Percentiles rank a stretch among this genome's conserved stretches.
Conservation (phyloP, 257 asterid genomes). For the Nicotiana undulata region DNA sequence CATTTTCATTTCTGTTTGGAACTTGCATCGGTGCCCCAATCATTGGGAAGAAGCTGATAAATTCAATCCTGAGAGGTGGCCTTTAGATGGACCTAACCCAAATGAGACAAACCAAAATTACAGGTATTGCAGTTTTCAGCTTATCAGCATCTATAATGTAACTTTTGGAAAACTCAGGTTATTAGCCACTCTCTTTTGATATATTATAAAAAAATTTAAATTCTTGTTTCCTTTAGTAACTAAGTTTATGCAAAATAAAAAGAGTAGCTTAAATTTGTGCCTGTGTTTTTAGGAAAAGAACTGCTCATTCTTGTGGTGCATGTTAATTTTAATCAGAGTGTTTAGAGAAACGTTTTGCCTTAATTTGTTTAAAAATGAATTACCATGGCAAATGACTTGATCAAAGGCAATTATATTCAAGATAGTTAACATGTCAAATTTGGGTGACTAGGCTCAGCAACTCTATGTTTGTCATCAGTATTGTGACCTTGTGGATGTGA, state of each 20-base stretch:
- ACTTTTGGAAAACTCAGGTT: no score
- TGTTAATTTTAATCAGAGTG: background rate
- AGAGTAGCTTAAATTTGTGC: background rate
- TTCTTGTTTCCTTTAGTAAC: no score
- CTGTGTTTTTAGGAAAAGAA: background rate
- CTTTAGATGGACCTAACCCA: slow-evolving; percentile 92
- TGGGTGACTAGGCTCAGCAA: background rate
- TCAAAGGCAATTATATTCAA: background rate
- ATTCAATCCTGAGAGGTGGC: slow-evolving; percentile 96
- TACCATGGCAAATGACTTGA: background rate
- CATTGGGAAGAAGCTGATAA: slow-evolving; percentile 86
- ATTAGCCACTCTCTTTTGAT: no score
- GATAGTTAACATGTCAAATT: background rate
- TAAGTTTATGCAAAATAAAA: no score
- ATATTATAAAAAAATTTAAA: no score
- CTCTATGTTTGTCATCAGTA: background rate
- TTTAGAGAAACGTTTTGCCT: background rate
- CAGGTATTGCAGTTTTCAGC: slow-evolving; percentile 43
- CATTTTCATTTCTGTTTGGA: slow-evolving; percentile 93
- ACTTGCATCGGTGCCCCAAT: slow-evolving; percentile 75
- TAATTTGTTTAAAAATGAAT: background rate
- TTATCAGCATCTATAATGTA: background rate
- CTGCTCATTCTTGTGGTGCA: background rate
- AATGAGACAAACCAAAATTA: slow-evolving; percentile 93
- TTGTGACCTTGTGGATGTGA: background rate